Conservation (phyloP, 202 grass and related monocot genomes). For the Tripidium arundinaceum region DNA sequence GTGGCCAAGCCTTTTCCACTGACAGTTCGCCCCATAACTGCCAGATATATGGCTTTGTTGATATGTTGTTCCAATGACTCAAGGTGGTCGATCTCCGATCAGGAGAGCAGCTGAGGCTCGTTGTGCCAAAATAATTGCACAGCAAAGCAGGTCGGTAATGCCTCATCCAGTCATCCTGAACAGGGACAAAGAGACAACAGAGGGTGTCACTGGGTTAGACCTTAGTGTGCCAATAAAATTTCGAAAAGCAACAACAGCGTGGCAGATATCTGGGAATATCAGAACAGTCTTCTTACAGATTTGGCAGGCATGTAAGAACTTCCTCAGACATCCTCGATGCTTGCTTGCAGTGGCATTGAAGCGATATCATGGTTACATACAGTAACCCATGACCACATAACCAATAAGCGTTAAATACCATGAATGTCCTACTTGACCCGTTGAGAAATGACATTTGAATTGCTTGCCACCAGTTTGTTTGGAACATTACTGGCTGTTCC, state of each 20-base stretch:
- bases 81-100: background rate
- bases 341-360: background rate
- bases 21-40: background rate
- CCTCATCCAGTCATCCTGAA: constrained; percentile 32
- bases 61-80: background rate
- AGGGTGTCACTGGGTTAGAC: background rate
- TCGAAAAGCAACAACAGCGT: background rate
- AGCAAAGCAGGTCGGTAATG: background rate
- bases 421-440: background rate
- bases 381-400: background rate
- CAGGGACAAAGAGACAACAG: background rate
- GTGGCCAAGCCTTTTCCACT: background rate
- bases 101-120: background rate
- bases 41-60: background rate
- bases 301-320: background rate
- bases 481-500: background rate
- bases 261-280: background rate
- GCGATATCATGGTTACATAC: background rate
- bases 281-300: background rate
- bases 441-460: background rate
- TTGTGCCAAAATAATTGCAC: background rate
- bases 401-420: background rate
- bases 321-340: background rate
- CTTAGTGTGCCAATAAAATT: background rate
- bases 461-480: background rate